These are phyloP conservation scores for Penicillium verhagenii DNA, from an alignment of 495 filamentous ascomycete species.

Conservation along the genomic window DNA sequence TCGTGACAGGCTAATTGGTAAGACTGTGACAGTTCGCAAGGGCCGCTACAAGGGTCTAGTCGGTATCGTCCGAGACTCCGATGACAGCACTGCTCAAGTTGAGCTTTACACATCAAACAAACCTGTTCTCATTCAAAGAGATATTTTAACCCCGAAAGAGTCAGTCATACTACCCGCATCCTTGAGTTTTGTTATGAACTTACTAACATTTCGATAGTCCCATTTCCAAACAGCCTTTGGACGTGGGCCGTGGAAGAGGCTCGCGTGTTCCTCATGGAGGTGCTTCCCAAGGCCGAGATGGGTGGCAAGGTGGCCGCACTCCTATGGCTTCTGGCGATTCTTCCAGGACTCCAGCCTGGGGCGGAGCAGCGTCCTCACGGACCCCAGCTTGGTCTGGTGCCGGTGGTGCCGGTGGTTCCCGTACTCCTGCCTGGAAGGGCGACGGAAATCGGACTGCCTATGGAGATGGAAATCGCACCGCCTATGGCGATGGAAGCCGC, in stretches of 20 bases:
- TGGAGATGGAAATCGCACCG: slow-evolving; percentile 78
- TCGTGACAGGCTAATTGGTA: slow-evolving; percentile 81
- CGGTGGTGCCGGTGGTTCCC: slow-evolving; percentile 51
- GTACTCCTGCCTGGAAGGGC: slow-evolving; percentile 76
- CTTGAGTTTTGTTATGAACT: slow-evolving; percentile 5
- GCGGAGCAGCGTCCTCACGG: slow-evolving; percentile 44
- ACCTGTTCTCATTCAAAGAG: slow-evolving; percentile 75
- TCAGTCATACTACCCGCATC: slow-evolving; percentile 35
- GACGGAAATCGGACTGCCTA: slow-evolving; percentile 74
- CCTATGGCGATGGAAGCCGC: slow-evolving; percentile 78
- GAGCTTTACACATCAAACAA: slow-evolving; percentile 93
- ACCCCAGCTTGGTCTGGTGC: slow-evolving; percentile 57
- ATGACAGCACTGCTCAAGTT: slow-evolving; percentile 77
- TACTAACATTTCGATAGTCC: slow-evolving; percentile 39
- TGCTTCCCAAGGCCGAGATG: slow-evolving; percentile 34
- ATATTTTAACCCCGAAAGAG: slow-evolving; percentile 78
- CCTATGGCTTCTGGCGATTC: slow-evolving; percentile 58
- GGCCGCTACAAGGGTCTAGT: slow-evolving; percentile 90
- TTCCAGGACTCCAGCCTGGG: slow-evolving; percentile 72
- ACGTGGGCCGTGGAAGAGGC: slow-evolving; percentile 58
- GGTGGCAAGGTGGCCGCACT: slow-evolving; percentile 64
- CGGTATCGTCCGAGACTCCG: slow-evolving; percentile 92
- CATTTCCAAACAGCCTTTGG: slow-evolving; percentile 70
- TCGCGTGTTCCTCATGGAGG: slow-evolving; percentile 48
- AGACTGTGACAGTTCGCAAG: slow-evolving; percentile 81